A percentile compares a stretch with the other conserved stretches of the same genome.
Evolutionary conservation across 306 rosid species (phyloP).

Genomic region (Aeschynomene evenia): DNA sequence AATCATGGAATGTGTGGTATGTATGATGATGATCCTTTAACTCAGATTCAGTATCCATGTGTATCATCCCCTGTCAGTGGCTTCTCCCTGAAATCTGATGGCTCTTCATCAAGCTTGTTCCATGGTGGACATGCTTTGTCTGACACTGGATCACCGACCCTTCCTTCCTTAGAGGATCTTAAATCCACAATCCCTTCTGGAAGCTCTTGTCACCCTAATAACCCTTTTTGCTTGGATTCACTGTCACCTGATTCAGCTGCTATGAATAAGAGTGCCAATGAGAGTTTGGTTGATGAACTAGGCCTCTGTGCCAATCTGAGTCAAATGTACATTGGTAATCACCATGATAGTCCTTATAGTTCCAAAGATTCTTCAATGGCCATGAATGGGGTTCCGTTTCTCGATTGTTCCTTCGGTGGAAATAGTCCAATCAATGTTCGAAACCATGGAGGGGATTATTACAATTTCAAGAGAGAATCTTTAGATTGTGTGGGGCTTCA

Average conservation of each 20-base stretch:
- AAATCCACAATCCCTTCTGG: slow-evolving; percentile 35
- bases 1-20: slow-evolving; percentile 23
- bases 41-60: slow-evolving; percentile 38
- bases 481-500: slow-evolving; percentile 28
- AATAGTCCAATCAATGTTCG: slow-evolving; percentile 25
- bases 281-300: slow-evolving; percentile 47
- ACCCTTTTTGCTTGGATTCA: slow-evolving; percentile 28
- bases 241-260: slow-evolving; percentile 32
- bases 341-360: slow-evolving; percentile 27
- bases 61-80: slow-evolving; percentile 53
- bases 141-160: slow-evolving; percentile 57
- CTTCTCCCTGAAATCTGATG: slow-evolving; percentile 48
- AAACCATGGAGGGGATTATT: neutral
- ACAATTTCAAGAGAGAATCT: slow-evolving; percentile 28
- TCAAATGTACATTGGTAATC: slow-evolving; percentile 39
- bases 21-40: slow-evolving; percentile 34
- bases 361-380: slow-evolving; percentile 14
- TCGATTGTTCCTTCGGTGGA: slow-evolving; percentile 16
- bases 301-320: slow-evolving; percentile 38
- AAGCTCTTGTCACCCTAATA: neutral
- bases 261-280: slow-evolving; percentile 27
- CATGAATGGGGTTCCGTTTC: slow-evolving; percentile 21
- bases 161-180: slow-evolving; percentile 48
- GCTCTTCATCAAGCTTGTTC: slow-evolving; percentile 57
- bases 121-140: slow-evolving; percentile 44